phyloP scores from a whole-genome alignment of 495 filamentous ascomycete genomes.

The Tuber umbilicatum region DNA sequence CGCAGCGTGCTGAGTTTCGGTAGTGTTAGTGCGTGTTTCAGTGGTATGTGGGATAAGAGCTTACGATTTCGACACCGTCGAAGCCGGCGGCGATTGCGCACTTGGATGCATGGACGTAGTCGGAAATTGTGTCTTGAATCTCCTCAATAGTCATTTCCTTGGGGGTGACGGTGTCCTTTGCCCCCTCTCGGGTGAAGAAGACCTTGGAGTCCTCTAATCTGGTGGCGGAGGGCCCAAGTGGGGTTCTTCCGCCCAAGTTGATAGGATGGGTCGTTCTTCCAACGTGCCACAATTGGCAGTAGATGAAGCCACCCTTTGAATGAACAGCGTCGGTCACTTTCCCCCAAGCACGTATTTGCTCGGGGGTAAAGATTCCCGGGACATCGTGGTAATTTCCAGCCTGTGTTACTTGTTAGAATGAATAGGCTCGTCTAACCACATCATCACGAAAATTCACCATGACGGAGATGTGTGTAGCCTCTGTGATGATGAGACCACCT shows the following conservation, averaged over 20 bases:
- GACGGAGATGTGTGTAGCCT: conserved; percentile 59
- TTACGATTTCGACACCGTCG: conserved; percentile 63
- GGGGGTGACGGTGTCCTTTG: conserved; percentile 42
- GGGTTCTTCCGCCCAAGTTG: conserved; percentile 44
- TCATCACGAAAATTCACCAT: conserved; percentile 40
- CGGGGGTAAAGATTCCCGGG: conserved; percentile 58
- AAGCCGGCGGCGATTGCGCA: conserved; percentile 65
- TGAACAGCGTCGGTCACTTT: conserved; percentile 61
- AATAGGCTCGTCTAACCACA: background rate
- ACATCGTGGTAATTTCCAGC: conserved; percentile 47
- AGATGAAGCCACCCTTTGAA: conserved; percentile 57
- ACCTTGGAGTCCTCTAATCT: conserved; percentile 42
- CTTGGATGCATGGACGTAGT: conserved; percentile 56
- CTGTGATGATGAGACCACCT: conserved; percentile 59
- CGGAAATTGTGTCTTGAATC: conserved; percentile 52
- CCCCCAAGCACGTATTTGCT: conserved; percentile 59
- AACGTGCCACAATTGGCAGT: conserved; percentile 58
- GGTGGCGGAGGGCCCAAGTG: conserved; percentile 50
- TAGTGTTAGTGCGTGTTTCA: conserved; percentile 5
- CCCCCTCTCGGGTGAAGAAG: conserved; percentile 21
- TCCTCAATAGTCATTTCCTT: conserved; percentile 52
- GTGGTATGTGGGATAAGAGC: background rate
- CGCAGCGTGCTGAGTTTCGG: conserved; percentile 44
- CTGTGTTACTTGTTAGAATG: conserved; percentile 8
- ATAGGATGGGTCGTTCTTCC: conserved; percentile 53